Conservation (phyloP, 805 yeast species). For the Teunomyces pallodes region DNA sequence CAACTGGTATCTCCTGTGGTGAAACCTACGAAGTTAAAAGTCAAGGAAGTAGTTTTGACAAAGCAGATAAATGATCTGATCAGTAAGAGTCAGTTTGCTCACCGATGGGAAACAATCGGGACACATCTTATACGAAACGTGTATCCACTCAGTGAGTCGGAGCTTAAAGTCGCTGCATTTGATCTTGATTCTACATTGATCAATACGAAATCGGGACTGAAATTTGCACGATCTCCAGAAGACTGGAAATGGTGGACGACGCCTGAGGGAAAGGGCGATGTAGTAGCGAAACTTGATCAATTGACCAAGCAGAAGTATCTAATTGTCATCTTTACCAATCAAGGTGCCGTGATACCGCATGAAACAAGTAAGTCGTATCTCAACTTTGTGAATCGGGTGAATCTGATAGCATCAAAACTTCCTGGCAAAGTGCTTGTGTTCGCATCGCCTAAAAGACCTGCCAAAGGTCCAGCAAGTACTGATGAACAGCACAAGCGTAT, state of each 20-base stretch:
- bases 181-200: slow-evolving; percentile 85
- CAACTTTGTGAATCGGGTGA: slow-evolving; percentile 44
- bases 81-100: background rate
- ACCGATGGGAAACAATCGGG: slow-evolving; percentile 1
- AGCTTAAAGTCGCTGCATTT: slow-evolving; percentile 59
- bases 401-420: slow-evolving; percentile 28
- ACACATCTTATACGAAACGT: slow-evolving; percentile 7
- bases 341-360: slow-evolving; percentile 61
- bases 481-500: slow-evolving; percentile 28
- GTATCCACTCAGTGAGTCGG: background rate
- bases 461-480: slow-evolving; percentile 17
- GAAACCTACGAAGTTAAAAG: background rate
- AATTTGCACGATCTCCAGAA: slow-evolving; percentile 52
- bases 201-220: slow-evolving; percentile 57
- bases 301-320: slow-evolving; percentile 26
- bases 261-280: slow-evolving; percentile 12
- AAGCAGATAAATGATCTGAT: background rate
- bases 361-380: slow-evolving; percentile 29
- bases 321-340: slow-evolving; percentile 81
- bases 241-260: slow-evolving; percentile 69
- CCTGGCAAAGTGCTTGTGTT: slow-evolving; percentile 43
- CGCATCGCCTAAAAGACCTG: slow-evolving; percentile 62
- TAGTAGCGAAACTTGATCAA: slow-evolving; percentile 22
- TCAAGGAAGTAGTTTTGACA: background rate
- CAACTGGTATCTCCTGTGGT: background rate